phyloP scores from a whole-genome alignment of 73 alveolate species.

The Breviolum minutum region DNA sequence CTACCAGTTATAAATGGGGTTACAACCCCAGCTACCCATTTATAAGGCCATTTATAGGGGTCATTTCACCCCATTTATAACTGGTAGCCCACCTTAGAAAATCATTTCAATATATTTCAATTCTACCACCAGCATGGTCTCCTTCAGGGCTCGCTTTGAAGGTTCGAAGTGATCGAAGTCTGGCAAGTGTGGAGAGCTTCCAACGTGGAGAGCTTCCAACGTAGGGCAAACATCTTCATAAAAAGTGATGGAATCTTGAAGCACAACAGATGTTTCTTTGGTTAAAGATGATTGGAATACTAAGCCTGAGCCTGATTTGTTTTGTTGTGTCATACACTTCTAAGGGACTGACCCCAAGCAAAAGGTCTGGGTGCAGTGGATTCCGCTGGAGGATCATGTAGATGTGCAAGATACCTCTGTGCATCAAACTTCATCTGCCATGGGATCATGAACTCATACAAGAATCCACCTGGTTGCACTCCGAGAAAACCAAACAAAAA shows the following conservation, averaged over 20 bases:
- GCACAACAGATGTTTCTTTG: neutral
- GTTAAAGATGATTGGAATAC: neutral
- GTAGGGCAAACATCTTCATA: neutral
- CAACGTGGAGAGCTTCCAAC: neutral
- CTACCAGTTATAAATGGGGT: too few species aligned
- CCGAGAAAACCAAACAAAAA: neutral
- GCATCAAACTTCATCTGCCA: neutral
- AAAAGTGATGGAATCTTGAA: neutral
- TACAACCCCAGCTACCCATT: too few species aligned
- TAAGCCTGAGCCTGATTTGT: neutral
- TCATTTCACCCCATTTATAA: too few species aligned
- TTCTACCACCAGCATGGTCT: neutral
- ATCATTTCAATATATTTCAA: neutral
- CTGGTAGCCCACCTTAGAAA: neutral
- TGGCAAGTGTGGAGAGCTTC: neutral
- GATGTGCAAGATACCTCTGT: slow-evolving; percentile 75
- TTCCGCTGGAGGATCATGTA: slow-evolving; percentile 88
- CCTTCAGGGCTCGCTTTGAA: slow-evolving; percentile 82
- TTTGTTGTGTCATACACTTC: neutral
- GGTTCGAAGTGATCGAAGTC: slow-evolving; percentile 88
- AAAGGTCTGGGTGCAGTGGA: slow-evolving; percentile 75
- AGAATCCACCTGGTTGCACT: neutral
- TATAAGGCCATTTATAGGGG: too few species aligned
- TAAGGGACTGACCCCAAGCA: slow-evolving; percentile 61
- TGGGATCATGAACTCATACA: too few species aligned